These are phyloP conservation scores for Ophiostoma pallidulum DNA, from an alignment of 2,329 filamentous ascomycete species.

Conservation along the genomic window DNA sequence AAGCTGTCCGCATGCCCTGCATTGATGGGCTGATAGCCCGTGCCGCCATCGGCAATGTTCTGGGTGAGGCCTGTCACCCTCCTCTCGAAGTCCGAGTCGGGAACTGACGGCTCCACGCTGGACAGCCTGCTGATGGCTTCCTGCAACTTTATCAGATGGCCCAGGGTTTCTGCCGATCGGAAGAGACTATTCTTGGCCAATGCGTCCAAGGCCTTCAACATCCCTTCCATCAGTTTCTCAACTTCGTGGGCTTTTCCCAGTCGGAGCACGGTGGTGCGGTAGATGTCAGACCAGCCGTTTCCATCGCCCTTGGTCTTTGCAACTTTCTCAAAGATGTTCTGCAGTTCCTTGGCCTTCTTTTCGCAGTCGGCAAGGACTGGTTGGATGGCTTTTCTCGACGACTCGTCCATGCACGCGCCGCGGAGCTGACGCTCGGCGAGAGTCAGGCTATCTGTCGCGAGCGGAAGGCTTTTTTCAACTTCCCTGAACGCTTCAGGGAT, in stretches of 20 bases:
- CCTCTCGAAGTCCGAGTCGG: not conserved
- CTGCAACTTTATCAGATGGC: not conserved
- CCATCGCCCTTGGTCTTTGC: not conserved
- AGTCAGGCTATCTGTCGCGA: not conserved
- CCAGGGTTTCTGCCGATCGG: not conserved
- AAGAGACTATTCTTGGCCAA: not conserved
- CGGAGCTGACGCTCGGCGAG: not conserved
- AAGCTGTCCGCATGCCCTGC: not conserved
- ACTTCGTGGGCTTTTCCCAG: not conserved
- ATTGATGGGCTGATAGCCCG: not conserved
- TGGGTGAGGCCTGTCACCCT: not conserved
- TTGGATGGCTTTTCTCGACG: not conserved
- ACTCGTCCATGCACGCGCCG: not conserved
- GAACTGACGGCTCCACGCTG: not conserved
- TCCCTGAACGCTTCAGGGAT: not conserved
- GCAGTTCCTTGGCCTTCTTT: not conserved
- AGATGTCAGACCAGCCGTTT: not conserved
- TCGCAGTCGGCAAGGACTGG: slow-evolving; percentile 1
- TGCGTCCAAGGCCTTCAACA: not conserved
- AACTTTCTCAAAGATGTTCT: not conserved
- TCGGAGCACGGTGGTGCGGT: not conserved
- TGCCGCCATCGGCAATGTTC: not conserved
- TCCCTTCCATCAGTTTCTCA: not conserved
- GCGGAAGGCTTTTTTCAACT: not conserved
- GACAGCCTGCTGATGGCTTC: not conserved